A percentile compares a stretch with the other conserved stretches of the same genome.
Conservation (phyloP, 495 filamentous ascomycete species). For the Clohesyomyces aquaticus region DNA sequence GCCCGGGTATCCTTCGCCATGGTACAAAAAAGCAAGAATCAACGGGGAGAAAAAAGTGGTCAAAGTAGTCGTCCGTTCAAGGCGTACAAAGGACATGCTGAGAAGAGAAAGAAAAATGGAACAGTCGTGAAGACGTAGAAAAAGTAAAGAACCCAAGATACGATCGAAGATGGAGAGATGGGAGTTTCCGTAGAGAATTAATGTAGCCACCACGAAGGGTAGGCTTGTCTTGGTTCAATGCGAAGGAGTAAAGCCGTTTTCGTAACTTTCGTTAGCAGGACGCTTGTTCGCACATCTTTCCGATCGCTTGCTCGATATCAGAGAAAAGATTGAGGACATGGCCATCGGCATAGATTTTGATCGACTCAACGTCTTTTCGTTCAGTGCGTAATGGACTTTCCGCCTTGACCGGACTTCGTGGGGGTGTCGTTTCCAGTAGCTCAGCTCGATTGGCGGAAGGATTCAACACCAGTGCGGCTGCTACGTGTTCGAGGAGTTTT, state of each 20-base stretch:
- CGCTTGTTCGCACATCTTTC: constrained; percentile 46
- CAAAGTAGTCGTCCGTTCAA: no score
- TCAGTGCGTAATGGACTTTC: constrained; percentile 50
- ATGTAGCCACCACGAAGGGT: background rate
- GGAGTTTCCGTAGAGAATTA: background rate
- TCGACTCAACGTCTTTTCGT: constrained; percentile 59
- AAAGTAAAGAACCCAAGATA: background rate
- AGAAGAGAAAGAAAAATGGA: constrained; percentile 1
- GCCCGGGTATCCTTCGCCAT: constrained; percentile 34
- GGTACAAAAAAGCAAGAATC: constrained; percentile 24
- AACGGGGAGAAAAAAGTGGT: background rate
- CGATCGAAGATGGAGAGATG: background rate
- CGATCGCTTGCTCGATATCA: constrained; percentile 45
- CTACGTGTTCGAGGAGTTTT: constrained; percentile 70
- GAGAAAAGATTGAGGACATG: constrained; percentile 55
- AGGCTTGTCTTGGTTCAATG: background rate
- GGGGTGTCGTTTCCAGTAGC: constrained; percentile 44
- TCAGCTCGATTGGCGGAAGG: constrained; percentile 23
- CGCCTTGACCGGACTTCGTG: constrained; percentile 48
- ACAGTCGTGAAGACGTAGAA: constrained; percentile 15
- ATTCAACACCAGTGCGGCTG: constrained; percentile 38
- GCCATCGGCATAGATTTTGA: constrained; percentile 67
- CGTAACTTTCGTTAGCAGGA: constrained; percentile 26
- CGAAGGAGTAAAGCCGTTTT: constrained; percentile 13
- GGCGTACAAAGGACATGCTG: background rate